Conservation (phyloP, 1,139 yeast genomes). For the Kurtzmaniella quercitrusa region DNA sequence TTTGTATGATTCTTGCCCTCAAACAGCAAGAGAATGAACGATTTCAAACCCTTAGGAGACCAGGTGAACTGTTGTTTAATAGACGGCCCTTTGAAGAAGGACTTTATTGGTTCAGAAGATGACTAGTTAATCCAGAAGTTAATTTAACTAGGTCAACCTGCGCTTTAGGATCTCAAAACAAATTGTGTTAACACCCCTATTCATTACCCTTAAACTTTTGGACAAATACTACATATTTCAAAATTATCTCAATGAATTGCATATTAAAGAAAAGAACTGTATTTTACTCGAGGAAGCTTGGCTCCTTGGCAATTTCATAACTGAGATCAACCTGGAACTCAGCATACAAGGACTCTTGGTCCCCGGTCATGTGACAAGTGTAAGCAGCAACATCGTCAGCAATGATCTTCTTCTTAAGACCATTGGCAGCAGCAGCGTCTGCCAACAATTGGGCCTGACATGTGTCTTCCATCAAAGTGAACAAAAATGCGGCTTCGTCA, state of each 20-base stretch:
- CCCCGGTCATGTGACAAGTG: constrained; percentile 54
- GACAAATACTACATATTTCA: no score
- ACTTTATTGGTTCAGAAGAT: background rate
- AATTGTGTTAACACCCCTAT: no score
- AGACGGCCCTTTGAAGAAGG: background rate
- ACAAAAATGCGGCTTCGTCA: constrained; percentile 70
- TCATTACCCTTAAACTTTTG: no score
- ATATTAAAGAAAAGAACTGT: no score
- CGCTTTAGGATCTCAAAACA: no score
- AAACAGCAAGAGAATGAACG: constrained; percentile 10
- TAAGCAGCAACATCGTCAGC: constrained; percentile 61
- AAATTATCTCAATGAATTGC: no score
- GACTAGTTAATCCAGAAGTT: background rate
- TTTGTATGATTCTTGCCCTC: constrained; percentile 8
- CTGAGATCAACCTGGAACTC: constrained; percentile 56
- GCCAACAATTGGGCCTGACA: constrained; percentile 62
- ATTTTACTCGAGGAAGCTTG: background rate
- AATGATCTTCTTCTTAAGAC: constrained; percentile 27
- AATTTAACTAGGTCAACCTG: no score
- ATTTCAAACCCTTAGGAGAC: background rate
- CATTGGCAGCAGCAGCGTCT: constrained; percentile 30
- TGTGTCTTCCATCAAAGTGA: constrained; percentile 51
- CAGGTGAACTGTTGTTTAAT: background rate
- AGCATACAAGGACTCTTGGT: constrained; percentile 58
- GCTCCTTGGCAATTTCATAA: constrained; percentile 5